Base-by-base conservation (phyloP, 768 basidiomycete species). In the Trametes elegans region DNA sequence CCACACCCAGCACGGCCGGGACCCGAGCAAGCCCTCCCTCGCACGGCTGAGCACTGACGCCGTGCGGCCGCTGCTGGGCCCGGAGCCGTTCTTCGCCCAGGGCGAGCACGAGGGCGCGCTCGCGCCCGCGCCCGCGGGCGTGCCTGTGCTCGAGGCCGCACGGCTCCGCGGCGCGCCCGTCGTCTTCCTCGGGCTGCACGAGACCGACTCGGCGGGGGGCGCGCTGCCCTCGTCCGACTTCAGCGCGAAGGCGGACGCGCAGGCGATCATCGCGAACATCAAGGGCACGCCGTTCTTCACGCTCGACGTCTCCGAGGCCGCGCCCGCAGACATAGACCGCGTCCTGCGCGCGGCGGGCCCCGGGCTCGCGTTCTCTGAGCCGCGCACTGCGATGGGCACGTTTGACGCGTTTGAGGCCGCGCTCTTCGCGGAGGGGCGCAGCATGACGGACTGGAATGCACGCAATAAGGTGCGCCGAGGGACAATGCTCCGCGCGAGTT, bases 381-480 rank as follows among this genome's bases (percentile, higher is more conserved):
- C 91, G 3, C 70, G 90, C 46, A 63, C 75, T 2, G 75, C 84
- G 36, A 79, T 83, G 70, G 72, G 74, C 2, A 71, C 68, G 14
- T 73, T 95, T 63, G 82, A 84, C 62, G 63, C 63, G 3, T 85
- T 88, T 64, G 81, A 83, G 28, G 90, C 87, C 1, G 85, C 81
- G 0, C 71, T 98, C 0, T 91, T 91, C 64, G 90, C 90, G 0
- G 78, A 80, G 51, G 90, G 87, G 1, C 75, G 91, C 52, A 88
- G 85, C 38, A 75, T 98, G 81, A 76, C 89, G 3, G 96, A 98
- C 66, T 99, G 96, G 96, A 98, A 97, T 68, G 77, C 75, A 45
- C 76, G 93, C 49, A 96, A 95, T 71, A 91, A 85, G 76, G 93
- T 84, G 63, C 29, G 74, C 62, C 16, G 13, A 19, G n/a, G n/a